Conservation (phyloP, 2,329 filamentous ascomycete genomes). For the Sclerotinia borealis region DNA sequence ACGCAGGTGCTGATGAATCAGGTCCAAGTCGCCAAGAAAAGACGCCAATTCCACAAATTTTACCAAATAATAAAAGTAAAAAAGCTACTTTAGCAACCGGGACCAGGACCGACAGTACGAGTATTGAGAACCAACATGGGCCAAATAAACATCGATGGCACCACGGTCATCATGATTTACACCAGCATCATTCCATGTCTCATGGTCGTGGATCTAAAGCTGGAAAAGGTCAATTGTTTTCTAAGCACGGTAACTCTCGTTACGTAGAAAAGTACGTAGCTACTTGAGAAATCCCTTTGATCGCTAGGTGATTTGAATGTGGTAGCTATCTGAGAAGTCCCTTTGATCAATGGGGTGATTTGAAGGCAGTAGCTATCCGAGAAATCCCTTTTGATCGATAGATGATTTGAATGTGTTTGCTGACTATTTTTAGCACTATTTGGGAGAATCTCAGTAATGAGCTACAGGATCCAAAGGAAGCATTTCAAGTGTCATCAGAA, state of each 20-base stretch:
- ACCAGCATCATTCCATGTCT: background rate
- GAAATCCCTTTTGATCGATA: background rate
- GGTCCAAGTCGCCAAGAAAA: background rate
- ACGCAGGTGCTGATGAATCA: background rate
- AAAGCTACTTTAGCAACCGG: background rate
- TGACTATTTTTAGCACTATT: slow-evolving; percentile 20
- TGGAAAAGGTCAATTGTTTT: slow-evolving; percentile 15
- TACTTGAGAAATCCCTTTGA: no score
- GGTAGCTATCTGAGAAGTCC: background rate
- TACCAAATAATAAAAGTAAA: background rate
- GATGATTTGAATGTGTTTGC: background rate
- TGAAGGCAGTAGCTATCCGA: background rate
- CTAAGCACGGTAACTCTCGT: slow-evolving; percentile 25
- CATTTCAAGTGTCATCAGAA: slow-evolving; percentile 30
- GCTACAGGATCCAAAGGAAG: slow-evolving; percentile 27
- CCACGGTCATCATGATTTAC: background rate
- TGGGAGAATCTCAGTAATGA: slow-evolving; percentile 30
- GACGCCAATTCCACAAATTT: background rate
- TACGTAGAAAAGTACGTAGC: slow-evolving; percentile 26
- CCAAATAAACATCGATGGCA: background rate
- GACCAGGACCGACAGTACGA: background rate
- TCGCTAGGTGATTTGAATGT: background rate
- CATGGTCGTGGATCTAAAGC: background rate
- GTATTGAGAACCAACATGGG: background rate
- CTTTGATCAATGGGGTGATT: background rate